A percentile compares a stretch with the other conserved stretches of the same genome.
These are phyloP conservation scores for Colletotrichum tamarilloi DNA, from an alignment of 2,329 filamentous ascomycete species.

Conservation along the genomic window DNA sequence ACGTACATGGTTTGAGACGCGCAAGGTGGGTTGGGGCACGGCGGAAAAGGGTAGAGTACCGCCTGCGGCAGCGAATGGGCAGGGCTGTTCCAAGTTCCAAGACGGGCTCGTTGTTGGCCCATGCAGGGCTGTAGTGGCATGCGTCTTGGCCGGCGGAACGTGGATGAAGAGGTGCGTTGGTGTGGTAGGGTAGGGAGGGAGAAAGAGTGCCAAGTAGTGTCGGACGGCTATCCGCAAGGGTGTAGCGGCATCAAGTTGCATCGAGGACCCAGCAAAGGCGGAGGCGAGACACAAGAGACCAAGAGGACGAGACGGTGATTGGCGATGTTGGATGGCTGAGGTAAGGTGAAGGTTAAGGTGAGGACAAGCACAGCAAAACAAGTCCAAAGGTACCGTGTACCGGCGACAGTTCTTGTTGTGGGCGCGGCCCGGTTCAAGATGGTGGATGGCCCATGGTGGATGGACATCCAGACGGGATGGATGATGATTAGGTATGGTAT, in stretches of 20 bases:
- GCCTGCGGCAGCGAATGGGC: slow-evolving; percentile 33
- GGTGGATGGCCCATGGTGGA: slow-evolving; percentile 14
- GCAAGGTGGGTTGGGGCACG: slow-evolving; percentile 32
- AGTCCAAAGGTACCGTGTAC: slow-evolving; percentile 16
- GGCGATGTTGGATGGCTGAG: neutral
- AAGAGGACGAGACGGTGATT: slow-evolving; percentile 13
- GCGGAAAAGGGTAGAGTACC: slow-evolving; percentile 34
- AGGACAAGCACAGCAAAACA: neutral
- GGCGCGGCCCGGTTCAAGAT: neutral
- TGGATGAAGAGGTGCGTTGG: slow-evolving; percentile 6
- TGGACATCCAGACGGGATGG: slow-evolving; percentile 16
- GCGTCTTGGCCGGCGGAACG: slow-evolving; percentile 32
- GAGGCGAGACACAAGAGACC: slow-evolving; percentile 18
- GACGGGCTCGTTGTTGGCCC: slow-evolving; percentile 28
- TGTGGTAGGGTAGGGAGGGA: slow-evolving; percentile 13
- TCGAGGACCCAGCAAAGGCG: slow-evolving; percentile 32
- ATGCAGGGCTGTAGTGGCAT: slow-evolving; percentile 35
- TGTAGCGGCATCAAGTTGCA: slow-evolving; percentile 30
- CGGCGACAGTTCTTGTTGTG: neutral
- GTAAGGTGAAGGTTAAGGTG: slow-evolving; percentile 22
- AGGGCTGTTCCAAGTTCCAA: slow-evolving; percentile 35
- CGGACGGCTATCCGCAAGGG: slow-evolving; percentile 33
- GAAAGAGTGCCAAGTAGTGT: slow-evolving; percentile 22
- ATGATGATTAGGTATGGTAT: slow-evolving; percentile 20
- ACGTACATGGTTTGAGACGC: slow-evolving; percentile 36